These are phyloP conservation scores for Hirschfeldia incana DNA, from an alignment of 345 rosid genomes.

Conservation along the genomic window DNA sequence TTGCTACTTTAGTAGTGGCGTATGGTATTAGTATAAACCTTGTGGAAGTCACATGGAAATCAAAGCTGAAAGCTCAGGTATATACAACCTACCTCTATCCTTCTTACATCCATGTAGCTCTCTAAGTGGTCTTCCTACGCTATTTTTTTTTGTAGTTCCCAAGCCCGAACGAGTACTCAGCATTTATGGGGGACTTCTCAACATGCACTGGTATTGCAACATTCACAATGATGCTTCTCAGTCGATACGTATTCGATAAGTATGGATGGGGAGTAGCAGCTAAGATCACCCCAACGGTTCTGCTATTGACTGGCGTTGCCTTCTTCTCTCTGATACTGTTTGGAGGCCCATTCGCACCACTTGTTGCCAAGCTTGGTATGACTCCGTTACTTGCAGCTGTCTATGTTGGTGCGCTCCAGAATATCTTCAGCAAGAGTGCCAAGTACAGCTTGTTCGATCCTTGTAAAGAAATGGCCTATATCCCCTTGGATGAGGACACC, in stretches of 20 bases:
- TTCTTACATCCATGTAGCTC: not conserved
- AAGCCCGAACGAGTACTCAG: conserved; percentile 94
- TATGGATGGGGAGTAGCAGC: conserved; percentile 99
- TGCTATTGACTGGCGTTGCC: conserved; percentile 85
- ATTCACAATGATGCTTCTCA: conserved; percentile 91
- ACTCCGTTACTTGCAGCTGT: conserved; percentile 97
- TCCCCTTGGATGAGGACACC: conserved; percentile 92
- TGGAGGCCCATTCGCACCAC: conserved; percentile 71
- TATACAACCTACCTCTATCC: not conserved
- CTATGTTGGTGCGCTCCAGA: conserved; percentile 93
- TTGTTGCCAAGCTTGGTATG: conserved; percentile 74
- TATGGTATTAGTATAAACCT: conserved; percentile 66
- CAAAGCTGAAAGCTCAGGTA: conserved; percentile 99
- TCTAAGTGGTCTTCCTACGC: too few relatives aligned
- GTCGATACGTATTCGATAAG: conserved; percentile 76
- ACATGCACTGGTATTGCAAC: conserved; percentile 90
- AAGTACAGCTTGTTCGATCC: conserved; percentile 97
- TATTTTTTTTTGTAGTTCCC: conserved; percentile 40
- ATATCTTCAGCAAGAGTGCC: conserved; percentile 99
- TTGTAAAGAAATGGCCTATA: conserved; percentile 97
- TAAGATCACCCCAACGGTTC: conserved; percentile 82
- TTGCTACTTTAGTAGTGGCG: too few relatives aligned
- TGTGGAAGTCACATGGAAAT: conserved; percentile 98
- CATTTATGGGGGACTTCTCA: conserved; percentile 99
- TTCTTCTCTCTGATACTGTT: conserved; percentile 87